These are phyloP conservation scores for Diaporthe eres DNA, from an alignment of 2,329 filamentous ascomycete species.

Conservation along the genomic window DNA sequence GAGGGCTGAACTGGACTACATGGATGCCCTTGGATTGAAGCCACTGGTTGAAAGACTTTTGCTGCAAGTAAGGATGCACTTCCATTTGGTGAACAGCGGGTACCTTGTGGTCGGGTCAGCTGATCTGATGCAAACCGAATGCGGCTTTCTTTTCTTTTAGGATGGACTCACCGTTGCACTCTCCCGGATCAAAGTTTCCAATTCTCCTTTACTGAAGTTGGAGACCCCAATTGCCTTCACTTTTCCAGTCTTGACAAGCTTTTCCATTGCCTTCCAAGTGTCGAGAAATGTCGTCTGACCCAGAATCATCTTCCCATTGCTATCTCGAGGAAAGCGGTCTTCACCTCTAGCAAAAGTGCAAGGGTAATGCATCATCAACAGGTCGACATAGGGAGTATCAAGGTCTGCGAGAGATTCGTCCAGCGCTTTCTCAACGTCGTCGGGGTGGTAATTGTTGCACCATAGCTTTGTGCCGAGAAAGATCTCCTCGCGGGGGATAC, in stretches of 20 bases:
- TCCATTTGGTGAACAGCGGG: conserved; percentile 48
- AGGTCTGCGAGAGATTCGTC: conserved; percentile 18
- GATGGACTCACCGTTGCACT: neutral
- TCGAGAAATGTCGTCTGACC: neutral
- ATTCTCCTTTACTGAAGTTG: conserved; percentile 8
- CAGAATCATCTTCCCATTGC: conserved; percentile 1
- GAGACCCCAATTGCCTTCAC: neutral
- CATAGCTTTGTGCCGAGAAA: conserved; percentile 19
- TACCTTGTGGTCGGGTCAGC: conserved; percentile 13
- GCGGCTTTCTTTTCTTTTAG: too few relatives aligned
- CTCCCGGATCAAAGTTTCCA: neutral
- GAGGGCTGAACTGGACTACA: conserved; percentile 52
- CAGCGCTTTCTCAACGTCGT: conserved; percentile 3
- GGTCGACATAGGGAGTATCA: neutral
- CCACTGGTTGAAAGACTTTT: conserved; percentile 45
- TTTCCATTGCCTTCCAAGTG: conserved; percentile 7
- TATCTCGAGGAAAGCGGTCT: conserved; percentile 13
- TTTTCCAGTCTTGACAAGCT: neutral
- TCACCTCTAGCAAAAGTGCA: conserved; percentile 2
- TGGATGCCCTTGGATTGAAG: conserved; percentile 49
- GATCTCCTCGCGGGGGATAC: neutral
- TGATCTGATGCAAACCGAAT: neutral
- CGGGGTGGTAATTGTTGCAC: neutral
- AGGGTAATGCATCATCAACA: conserved; percentile 22
- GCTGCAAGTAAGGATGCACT: conserved; percentile 47